Base-by-base conservation (phyloP, 1,139 yeast species). In the Candida gigantensis region DNA sequence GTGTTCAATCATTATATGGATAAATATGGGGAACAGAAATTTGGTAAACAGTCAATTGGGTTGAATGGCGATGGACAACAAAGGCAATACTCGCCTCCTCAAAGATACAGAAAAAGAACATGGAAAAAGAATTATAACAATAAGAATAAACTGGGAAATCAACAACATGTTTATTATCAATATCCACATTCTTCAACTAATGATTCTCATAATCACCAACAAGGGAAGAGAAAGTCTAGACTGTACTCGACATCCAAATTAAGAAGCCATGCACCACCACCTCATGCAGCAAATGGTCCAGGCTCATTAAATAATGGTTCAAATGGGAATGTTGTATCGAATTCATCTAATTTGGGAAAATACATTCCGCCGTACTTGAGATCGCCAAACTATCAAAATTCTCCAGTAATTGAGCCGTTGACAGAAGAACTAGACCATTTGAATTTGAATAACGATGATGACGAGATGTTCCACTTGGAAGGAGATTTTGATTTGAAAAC, bases 1-100 rank as follows among this genome's bases (percentile, higher is more conserved):
- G 84, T 80, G 5, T 77, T 80, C 49, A 77, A 77, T 45, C 83
- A 80, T 49, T 83, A 82, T 52, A 74, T 83, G 83, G 87, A 79
- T 48, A 83, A 82, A 47, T 79, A 79, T 44, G 78, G 79, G 26
- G 79, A 69, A 43, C 56, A 63, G 46, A 50, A 57, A 41, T 54
- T 43, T 36, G 52, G 40, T 19, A 41, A 38, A 15, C 42, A 34
- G 27, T 45, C n/a, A n/a, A n/a, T n/a, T 30, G 35, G 32, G 19
- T 36, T 40, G 5, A 18, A 18, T 27, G 43, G 30, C 12, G 37
- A 43, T 21, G 46, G 43, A 11, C 39, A 43, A 11, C 39, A 44
- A 21, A 37, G 48, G 32, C 39, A 47, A 37, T 39, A 41, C 35
- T 44, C 39, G 44, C 34, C 32, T 23, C 36, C 36, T n/a, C 44